These are phyloP conservation scores for Oxytropis ochrocephala DNA, from an alignment of 306 rosid genomes.

Conservation along the genomic window DNA sequence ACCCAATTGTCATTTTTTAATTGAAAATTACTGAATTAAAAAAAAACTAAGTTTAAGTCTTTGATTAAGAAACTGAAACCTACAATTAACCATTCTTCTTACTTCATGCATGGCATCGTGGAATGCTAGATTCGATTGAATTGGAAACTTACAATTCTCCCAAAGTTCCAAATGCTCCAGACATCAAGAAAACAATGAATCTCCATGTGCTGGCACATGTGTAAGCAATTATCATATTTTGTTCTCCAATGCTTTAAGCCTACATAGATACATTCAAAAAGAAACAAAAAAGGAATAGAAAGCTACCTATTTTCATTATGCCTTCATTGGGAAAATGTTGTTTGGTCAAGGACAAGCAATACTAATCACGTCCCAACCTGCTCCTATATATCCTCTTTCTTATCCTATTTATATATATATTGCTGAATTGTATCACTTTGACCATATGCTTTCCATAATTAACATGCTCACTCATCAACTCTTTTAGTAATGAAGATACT, in stretches of 20 bases:
- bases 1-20: no score
- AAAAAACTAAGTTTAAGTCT: no score
- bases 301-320: conserved; percentile 22
- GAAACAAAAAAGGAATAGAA: conserved; percentile 1
- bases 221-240: conserved; percentile 16
- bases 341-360: conserved; percentile 20
- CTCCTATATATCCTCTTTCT: neutral
- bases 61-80: neutral
- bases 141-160: neutral
- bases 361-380: conserved; percentile 22
- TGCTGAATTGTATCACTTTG: conserved; percentile 7
- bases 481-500: neutral
- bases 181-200: conserved; percentile 24
- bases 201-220: conserved; percentile 33
- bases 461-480: neutral
- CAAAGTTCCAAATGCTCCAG: conserved; percentile 24
- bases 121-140: conserved; percentile 23
- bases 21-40: no score
- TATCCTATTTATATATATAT: conserved; percentile 5
- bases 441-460: conserved; percentile 15
- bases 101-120: neutral
- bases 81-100: neutral
- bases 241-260: conserved; percentile 7
- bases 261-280: neutral
- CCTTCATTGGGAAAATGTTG: conserved; percentile 9